These are phyloP conservation scores for Backusella parvicylindrica DNA, from an alignment of 192 early-diverging fungal species.

Conservation along the genomic window DNA sequence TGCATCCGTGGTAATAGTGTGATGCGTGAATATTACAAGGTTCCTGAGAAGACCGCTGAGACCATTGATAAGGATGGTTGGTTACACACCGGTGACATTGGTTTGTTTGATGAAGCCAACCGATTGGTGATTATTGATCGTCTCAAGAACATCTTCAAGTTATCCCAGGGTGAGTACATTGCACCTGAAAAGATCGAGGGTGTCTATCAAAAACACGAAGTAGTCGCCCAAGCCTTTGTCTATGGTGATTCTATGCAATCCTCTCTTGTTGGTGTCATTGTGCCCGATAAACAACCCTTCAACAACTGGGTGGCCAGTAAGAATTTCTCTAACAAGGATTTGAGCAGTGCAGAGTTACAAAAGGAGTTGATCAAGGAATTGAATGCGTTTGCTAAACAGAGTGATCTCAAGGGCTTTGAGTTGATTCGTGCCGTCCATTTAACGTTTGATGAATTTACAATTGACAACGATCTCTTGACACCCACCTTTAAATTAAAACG, in stretches of 20 bases:
- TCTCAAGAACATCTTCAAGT: constrained; percentile 81
- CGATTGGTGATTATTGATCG: constrained; percentile 82
- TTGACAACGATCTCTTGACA: constrained; percentile 83
- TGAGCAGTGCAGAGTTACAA: constrained; percentile 42
- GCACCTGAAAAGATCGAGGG: constrained; percentile 91
- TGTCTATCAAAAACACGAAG: constrained; percentile 64
- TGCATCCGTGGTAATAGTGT: constrained; percentile 73
- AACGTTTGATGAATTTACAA: constrained; percentile 68
- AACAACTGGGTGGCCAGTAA: constrained; percentile 58
- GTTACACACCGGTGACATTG: constrained; percentile 88
- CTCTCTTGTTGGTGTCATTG: constrained; percentile 80
- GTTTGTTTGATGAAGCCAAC: constrained; percentile 68
- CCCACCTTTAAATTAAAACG: constrained; percentile 93
- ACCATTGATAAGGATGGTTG: constrained; percentile 80
- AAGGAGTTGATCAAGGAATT: constrained; percentile 57
- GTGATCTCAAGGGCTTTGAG: constrained; percentile 89
- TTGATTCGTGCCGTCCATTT: constrained; percentile 75
- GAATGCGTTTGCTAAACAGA: constrained; percentile 51
- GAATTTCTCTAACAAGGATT: neutral
- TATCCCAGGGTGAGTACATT: constrained; percentile 86
- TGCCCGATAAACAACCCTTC: constrained; percentile 73
- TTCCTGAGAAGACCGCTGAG: constrained; percentile 77
- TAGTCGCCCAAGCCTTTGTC: constrained; percentile 86
- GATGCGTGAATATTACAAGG: constrained; percentile 85
- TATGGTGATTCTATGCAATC: constrained; percentile 91